phyloP scores from a whole-genome alignment of 2,329 filamentous ascomycete genomes.

The Aspergillus novofumigatus region DNA sequence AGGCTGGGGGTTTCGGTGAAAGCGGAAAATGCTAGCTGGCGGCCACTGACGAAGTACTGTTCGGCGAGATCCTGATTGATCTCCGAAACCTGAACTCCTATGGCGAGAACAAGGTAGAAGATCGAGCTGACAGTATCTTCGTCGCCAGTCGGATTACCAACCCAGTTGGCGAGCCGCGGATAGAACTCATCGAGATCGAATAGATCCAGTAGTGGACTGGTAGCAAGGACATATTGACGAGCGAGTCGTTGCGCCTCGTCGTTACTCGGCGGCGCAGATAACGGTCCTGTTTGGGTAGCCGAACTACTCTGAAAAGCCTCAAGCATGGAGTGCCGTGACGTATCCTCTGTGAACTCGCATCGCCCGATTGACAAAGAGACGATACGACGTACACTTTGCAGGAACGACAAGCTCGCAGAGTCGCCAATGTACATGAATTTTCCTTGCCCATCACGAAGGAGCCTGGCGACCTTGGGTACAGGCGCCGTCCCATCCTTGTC shows the following conservation, averaged over 20 bases:
- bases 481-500: conserved; percentile 32
- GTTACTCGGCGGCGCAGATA: conserved; percentile 28
- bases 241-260: conserved; percentile 40
- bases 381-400: conserved; percentile 50
- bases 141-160: conserved; percentile 32
- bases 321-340: conserved; percentile 39
- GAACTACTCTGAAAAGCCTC: conserved; percentile 36
- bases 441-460: conserved; percentile 50
- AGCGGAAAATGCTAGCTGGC: conserved; percentile 42
- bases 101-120: conserved; percentile 49
- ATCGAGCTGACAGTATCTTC: conserved; percentile 45
- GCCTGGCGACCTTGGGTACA: conserved; percentile 39
- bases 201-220: conserved; percentile 47
- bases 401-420: conserved; percentile 50
- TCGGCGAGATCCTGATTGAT: conserved; percentile 41
- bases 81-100: conserved; percentile 44
- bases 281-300: conserved; percentile 25
- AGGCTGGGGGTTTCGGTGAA: conserved; percentile 49
- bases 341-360: conserved; percentile 39
- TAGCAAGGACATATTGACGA: conserved; percentile 44
- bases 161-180: conserved; percentile 36
- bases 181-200: conserved; percentile 46
- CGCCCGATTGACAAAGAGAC: conserved; percentile 44
- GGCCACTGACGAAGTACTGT: conserved; percentile 46
- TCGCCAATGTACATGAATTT: conserved; percentile 54